Percentiles rank a stretch among this genome's conserved stretches.
Evolutionary conservation across 768 basidiomycete species (phyloP).

Genomic region (Boletus speciosus): DNA sequence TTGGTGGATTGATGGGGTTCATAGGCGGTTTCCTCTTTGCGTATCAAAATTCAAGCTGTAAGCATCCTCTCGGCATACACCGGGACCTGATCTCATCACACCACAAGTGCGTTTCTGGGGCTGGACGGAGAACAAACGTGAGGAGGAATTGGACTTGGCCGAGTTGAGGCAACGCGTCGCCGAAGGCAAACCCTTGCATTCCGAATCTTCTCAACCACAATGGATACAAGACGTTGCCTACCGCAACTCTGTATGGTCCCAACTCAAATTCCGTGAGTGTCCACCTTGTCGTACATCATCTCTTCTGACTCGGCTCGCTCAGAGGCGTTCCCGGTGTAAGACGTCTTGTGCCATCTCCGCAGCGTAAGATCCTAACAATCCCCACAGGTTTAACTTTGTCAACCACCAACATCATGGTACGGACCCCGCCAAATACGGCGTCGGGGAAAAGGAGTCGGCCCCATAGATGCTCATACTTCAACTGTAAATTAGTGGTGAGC

Average conservation of each 20-base stretch:
- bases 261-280: conserved; percentile 84
- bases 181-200: conserved; percentile 84
- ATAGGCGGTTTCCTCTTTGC: conserved; percentile 89
- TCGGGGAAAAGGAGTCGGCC: conserved; percentile 28
- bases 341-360: conserved; percentile 2
- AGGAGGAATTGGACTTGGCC: conserved; percentile 70
- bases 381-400: conserved; percentile 88
- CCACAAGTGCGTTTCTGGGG: conserved; percentile 87
- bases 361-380: conserved; percentile 4
- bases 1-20: conserved; percentile 80
- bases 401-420: conserved; percentile 86
- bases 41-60: conserved; percentile 87
- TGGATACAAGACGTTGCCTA: conserved; percentile 88
- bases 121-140: conserved; percentile 85
- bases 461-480: conserved; percentile 15
- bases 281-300: conserved; percentile 2
- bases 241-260: conserved; percentile 89
- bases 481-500: conserved; percentile 7
- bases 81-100: conserved; percentile 12
- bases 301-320: conserved; percentile 13
- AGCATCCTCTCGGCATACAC: conserved; percentile 28
- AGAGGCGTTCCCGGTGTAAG: conserved; percentile 79
- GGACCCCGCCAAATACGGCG: conserved; percentile 76
- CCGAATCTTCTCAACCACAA: conserved; percentile 72
- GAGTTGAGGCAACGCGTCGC: conserved; percentile 74